Conservation (phyloP, 768 basidiomycete genomes). For the Pleurotus citrinopileatus region DNA sequence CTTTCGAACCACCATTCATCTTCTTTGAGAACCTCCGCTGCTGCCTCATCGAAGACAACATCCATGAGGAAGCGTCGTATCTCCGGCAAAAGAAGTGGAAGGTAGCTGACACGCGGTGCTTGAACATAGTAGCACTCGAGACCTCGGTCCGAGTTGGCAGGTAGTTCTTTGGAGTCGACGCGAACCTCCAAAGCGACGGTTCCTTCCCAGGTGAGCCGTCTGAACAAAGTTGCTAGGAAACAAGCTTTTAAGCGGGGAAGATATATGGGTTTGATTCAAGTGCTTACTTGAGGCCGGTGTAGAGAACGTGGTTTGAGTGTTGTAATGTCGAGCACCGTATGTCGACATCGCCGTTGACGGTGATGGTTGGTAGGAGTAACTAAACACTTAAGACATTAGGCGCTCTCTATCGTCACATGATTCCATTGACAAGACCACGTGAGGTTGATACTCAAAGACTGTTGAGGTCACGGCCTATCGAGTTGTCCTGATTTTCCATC, state of each 20-base stretch:
- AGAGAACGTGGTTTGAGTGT: slow-evolving; percentile 27
- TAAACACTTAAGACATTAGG: no score
- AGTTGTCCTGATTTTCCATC: no score
- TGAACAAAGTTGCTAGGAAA: slow-evolving; percentile 72
- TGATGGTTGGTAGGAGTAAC: no score
- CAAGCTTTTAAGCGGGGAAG: background rate
- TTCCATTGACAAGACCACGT: background rate
- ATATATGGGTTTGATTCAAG: slow-evolving; percentile 12
- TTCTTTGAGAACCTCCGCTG: slow-evolving; percentile 72
- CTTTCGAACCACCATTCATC: slow-evolving; percentile 99
- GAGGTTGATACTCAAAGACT: background rate
- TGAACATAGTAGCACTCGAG: slow-evolving; percentile 89
- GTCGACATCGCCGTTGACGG: slow-evolving; percentile 40
- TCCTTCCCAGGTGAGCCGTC: slow-evolving; percentile 88
- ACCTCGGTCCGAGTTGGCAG: slow-evolving; percentile 85
- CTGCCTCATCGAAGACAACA: slow-evolving; percentile 87
- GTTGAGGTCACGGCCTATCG: background rate
- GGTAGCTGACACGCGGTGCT: slow-evolving; percentile 90
- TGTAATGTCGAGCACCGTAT: slow-evolving; percentile 50
- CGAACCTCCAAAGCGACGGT: slow-evolving; percentile 87
- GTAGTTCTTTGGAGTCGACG: slow-evolving; percentile 85
- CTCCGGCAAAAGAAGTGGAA: slow-evolving; percentile 88
- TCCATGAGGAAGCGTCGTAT: slow-evolving; percentile 87
- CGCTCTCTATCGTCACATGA: no score
- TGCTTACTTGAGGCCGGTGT: slow-evolving; percentile 35